Base-by-base conservation (phyloP, 495 filamentous ascomycete genomes). In the Penicillium longicatenatum region DNA sequence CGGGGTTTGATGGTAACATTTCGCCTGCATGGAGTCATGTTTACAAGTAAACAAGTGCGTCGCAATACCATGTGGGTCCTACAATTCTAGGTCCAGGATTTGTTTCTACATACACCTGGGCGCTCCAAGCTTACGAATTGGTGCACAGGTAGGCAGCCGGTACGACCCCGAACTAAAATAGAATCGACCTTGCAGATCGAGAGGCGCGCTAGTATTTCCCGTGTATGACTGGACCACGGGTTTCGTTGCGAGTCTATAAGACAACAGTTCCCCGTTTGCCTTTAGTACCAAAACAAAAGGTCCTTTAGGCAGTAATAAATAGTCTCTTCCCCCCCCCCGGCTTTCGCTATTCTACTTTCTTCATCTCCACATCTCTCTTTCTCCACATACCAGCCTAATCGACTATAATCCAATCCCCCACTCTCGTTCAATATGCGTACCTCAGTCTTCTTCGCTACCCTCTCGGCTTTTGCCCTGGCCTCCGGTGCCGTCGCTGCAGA, bases 401-500 rank as follows among this genome's bases (percentile, higher is more conserved):
- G 29, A 45, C 46, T 41, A 26, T 33, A 16, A 20, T 22, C 7
- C 8, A 33, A 7, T 31, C 21, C 46, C 46, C 37, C 47, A 37
- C 59, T 52, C 37, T 55, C 42, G 31, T 49, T 55, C 70, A 77
- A 50, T 47, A 79, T 79, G 75, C 76, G 70, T 74, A 60, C 60
- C 60, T 69, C 71, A 17, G 57, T 76, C 61, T 43, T 77, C 63
- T 57, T 77, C 65, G 60, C 71, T 55, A 69, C 74, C 56, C 70
- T 79, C 63, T 71, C 74, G 60, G 74, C 74, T 56, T 59, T 78
- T 49, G 76, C 69, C 52, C 44, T 71, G 37, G 29, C 50, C 37
- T 53, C 50, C 51, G 59, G 54, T 26, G 64, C 41, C 35, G 43
- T 58, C 11, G 74, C 70, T 21, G 44, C 57, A 16, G 54, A 56